Evolutionary conservation across 2,329 filamentous ascomycete genomes (phyloP), one percentile per base, ranked within the genome.

Genomic region (Talaromyces sp.): DNA sequence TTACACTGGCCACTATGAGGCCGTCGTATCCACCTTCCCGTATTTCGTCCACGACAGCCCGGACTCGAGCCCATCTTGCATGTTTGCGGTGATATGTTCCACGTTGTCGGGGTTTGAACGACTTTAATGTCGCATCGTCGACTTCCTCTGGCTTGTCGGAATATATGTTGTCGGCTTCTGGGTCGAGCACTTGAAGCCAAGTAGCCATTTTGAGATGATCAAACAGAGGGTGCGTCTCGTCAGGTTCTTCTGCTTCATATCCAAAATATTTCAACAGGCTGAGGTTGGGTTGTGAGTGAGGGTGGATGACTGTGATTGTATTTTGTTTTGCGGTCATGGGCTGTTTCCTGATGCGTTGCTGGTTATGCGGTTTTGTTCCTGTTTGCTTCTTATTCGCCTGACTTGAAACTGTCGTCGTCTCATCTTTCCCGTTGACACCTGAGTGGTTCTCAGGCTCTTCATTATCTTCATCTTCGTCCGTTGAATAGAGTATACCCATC

Each of bases 51-150:
- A 97, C 90, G 6, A 95, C 87, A 57, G 86, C 82, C 24, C 85
- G 87, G 7, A 88, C 87, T 45, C 88, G 86, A 52, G 88, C 87
- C 89, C 91, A 97, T 27, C 95, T 85, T 56, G 92, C 85, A 16
- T 91, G 88, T 82, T 99, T 99, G 72, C 92, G 91, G 81, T 91
- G 92, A 77, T 97, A 96, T 62, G 88, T 89, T 33, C 90, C 90
- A 39, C 93, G 85, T 65, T 93, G 93, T 68, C 89, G 92, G 14
- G 89, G 86, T 79, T 97, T 98, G 85, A 90, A 88, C 1, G 83
- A 79, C 0, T 85, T 81, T 1, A 98, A 81, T 27, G 85, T 83
- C 16, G 88, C 85, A 0, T 87, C 81, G 0, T 87, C 72, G 1
- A 89, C 81, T 0, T 79, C 74, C 0, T 86, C 82, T 0, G 92